Base-by-base conservation (phyloP, 1,284 basidiomycete genomes). In the Cutaneotrichosporon sp. region DNA sequence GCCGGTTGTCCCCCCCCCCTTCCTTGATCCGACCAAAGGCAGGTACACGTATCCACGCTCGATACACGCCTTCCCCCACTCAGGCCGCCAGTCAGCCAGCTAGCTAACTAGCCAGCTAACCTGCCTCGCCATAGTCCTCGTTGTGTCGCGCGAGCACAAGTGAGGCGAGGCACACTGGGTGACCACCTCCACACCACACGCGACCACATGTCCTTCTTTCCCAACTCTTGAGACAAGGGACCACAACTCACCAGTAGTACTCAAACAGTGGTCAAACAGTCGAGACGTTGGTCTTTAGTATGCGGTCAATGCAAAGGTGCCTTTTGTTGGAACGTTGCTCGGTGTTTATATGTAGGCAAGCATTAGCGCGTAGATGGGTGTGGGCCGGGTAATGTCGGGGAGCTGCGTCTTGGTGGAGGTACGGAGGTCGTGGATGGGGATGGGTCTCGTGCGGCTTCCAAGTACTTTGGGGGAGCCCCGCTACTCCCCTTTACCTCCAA, bases 351-450 rank as follows among this genome's bases (percentile, higher is more conserved):
- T 53, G 31, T 50, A 50, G 30, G 49, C 8, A n/a, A 4, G 21
- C 47, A 11, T 21, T 8, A 4, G n/a, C n/a, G 47, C 21, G 47
- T 11, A 22, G 21, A 34, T 32, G 52, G 32, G 8, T 6, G 16
- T 55, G 18, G 16, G 32, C 55, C 55, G 55, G 55, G 55, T 56
- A 56, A 56, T 56, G 55, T 56, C 55, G 55, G 55, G 53, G 32
- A 49, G 46, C n/a, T 26, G 21, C 10, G 47, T 22, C 34, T 36
- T 8, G 34, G 34, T 36, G 34, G 34, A 36, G 34, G 34, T 21
- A 47, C 42, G 42, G 16, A 8, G 11, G n/a, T 8, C 5, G 42
- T 49, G 47, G 47, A 49, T 26, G 21, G 22, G 26, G 26, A 26
- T 26, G 26, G 26, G 26, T 26, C 26, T 26, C 26, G 3, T 26